phyloP scores from a whole-genome alignment of 2,329 filamentous ascomycete species.

The Mycosphaerella arachidis region DNA sequence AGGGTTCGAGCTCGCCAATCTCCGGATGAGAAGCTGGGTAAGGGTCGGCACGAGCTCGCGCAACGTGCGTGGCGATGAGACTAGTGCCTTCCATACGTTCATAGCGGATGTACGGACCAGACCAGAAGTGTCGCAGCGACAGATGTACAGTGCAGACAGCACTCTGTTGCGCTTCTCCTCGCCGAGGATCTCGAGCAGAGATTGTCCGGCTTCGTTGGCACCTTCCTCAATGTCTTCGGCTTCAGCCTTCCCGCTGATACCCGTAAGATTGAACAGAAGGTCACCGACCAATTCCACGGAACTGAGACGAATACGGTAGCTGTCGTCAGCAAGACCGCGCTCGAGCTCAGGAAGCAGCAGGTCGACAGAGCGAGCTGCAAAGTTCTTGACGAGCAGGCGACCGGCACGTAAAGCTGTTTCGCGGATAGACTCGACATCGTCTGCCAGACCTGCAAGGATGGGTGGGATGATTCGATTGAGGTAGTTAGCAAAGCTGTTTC shows the following conservation, averaged over 20 bases:
- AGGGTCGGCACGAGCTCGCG: constrained; percentile 94
- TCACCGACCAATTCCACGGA: constrained; percentile 97
- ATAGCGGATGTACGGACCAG: constrained; percentile 86
- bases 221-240: constrained; percentile 75
- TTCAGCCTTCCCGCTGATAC: constrained; percentile 75
- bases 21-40: constrained; percentile 88
- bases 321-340: constrained; percentile 94
- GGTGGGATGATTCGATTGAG: constrained; percentile 92
- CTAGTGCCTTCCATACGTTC: constrained; percentile 93
- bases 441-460: constrained; percentile 87
- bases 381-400: constrained; percentile 95
- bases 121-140: constrained; percentile 91
- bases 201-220: constrained; percentile 81
- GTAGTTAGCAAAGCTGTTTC: constrained; percentile 96
- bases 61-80: constrained; percentile 83
- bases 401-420: constrained; percentile 95
- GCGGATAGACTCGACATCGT: constrained; percentile 92
- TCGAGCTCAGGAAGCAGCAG: constrained; percentile 90
- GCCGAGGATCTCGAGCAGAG: constrained; percentile 88
- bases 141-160: constrained; percentile 93
- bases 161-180: constrained; percentile 97
- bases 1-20: constrained; percentile 92
- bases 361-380: constrained; percentile 90
- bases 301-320: constrained; percentile 93
- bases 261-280: constrained; percentile 93